phyloP scores from a whole-genome alignment of 2,329 filamentous ascomycete genomes.

The Alternaria viburni region DNA sequence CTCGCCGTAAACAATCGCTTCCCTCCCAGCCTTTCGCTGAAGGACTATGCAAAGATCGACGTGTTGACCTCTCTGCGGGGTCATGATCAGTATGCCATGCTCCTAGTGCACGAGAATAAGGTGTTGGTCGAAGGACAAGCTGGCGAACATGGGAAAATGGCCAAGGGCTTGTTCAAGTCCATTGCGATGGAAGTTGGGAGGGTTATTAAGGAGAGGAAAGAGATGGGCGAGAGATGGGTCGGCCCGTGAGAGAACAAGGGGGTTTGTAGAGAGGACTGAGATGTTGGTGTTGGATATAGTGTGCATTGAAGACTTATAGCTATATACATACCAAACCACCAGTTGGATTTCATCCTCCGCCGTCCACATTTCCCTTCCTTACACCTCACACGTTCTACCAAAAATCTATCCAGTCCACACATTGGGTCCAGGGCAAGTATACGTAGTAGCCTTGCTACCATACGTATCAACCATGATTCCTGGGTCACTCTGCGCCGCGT shows the following conservation, averaged over 20 bases:
- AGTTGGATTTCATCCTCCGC: neutral
- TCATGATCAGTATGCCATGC: neutral
- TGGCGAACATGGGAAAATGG: neutral
- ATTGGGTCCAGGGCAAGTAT: constrained; percentile 56
- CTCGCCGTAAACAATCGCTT: neutral
- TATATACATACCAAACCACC: neutral
- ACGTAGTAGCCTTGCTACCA: constrained; percentile 52
- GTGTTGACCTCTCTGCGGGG: neutral
- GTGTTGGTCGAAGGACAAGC: neutral
- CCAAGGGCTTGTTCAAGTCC: neutral
- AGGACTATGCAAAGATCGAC: neutral
- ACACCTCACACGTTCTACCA: too few species aligned
- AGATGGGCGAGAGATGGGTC: neutral
- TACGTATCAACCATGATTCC: constrained; percentile 62
- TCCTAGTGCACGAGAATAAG: neutral
- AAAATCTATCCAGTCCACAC: constrained; percentile 56
- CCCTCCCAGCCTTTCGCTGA: neutral
- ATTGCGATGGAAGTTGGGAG: neutral
- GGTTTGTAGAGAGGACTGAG: neutral
- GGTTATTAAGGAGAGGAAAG: neutral
- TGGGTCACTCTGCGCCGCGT: constrained; percentile 53
- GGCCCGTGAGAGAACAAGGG: neutral
- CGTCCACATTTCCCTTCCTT: neutral
- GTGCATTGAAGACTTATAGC: neutral
- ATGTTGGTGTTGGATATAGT: neutral